A percentile compares a stretch with the other conserved stretches of the same genome.
Evolutionary conservation across 2,329 filamentous ascomycete genomes (phyloP).

Genomic region (Pseudogymnoascus sp.): DNA sequence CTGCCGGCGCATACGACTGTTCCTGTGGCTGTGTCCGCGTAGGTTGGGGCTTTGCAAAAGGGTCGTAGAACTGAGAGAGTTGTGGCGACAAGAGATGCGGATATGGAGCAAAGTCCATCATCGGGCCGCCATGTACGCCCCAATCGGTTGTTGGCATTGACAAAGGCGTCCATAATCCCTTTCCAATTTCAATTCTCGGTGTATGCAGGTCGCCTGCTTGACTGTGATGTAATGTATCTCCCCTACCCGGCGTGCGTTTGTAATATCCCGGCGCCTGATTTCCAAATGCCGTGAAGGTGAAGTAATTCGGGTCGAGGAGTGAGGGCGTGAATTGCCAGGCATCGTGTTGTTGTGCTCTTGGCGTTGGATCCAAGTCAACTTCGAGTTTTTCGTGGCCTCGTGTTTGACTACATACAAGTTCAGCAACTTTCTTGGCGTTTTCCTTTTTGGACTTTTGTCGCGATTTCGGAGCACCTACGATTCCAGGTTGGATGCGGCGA

Average conservation of each 20-base stretch:
- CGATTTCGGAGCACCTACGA: too few relatives aligned
- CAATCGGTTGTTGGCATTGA: conserved; percentile 67
- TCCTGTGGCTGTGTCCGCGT: conserved; percentile 29
- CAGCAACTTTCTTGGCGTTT: too few relatives aligned
- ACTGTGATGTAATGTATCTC: conserved; percentile 71
- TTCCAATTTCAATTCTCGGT: conserved; percentile 66
- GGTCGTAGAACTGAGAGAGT: conserved; percentile 24
- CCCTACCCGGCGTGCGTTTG: conserved; percentile 76
- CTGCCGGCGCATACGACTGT: conserved; percentile 63
- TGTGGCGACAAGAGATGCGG: conserved; percentile 40
- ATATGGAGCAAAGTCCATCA: conserved; percentile 63
- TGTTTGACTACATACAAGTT: too few relatives aligned
- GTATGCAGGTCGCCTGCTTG: conserved; percentile 85
- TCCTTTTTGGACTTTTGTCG: too few relatives aligned
- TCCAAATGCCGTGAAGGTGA: conserved; percentile 70
- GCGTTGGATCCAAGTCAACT: conserved; percentile 71
- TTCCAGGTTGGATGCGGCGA: too few relatives aligned
- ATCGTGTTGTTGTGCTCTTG: conserved; percentile 64
- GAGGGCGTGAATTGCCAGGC: conserved; percentile 85
- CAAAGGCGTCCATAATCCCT: conserved; percentile 56
- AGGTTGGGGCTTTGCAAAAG: conserved; percentile 29
- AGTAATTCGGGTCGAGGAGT: conserved; percentile 76
- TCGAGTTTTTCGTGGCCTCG: conserved; percentile 40
- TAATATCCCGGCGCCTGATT: conserved; percentile 83
- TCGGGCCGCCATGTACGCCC: conserved; percentile 51